Conservation (phyloP, 2,329 filamentous ascomycete genomes). For the Pochonia chlamydosporia region DNA sequence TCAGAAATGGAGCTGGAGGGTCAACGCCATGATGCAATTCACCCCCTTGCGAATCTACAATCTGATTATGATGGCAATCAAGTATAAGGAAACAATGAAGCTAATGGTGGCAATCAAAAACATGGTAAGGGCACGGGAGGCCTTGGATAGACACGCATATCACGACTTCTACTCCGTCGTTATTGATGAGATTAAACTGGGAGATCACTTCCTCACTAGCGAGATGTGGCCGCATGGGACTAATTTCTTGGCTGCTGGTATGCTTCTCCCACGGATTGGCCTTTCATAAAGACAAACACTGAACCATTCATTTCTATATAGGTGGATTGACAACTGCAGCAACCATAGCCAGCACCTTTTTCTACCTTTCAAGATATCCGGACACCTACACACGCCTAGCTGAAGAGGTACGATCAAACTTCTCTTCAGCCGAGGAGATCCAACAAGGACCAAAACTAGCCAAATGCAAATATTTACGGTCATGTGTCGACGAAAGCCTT, state of each 20-base stretch:
- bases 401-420: background rate
- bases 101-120: background rate
- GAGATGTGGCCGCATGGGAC: background rate
- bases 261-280: background rate
- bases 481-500: constrained; percentile 8
- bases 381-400: background rate
- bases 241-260: background rate
- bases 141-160: background rate
- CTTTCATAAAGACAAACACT: background rate
- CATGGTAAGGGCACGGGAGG: background rate
- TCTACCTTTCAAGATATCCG: constrained; percentile 5
- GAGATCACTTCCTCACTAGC: too few species aligned
- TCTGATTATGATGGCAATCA: background rate
- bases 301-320: background rate
- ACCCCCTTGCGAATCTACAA: too few species aligned
- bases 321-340: background rate
- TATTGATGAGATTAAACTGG: too few species aligned
- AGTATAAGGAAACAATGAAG: background rate
- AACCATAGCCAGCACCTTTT: background rate
- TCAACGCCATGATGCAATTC: background rate
- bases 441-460: background rate
- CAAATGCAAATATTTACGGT: constrained; percentile 4
- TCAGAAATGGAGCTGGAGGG: background rate
- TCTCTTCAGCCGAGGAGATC: background rate
- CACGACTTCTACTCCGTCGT: background rate